phyloP scores from a whole-genome alignment of 2,329 filamentous ascomycete genomes.

The Aspergillus pseudonomiae region DNA sequence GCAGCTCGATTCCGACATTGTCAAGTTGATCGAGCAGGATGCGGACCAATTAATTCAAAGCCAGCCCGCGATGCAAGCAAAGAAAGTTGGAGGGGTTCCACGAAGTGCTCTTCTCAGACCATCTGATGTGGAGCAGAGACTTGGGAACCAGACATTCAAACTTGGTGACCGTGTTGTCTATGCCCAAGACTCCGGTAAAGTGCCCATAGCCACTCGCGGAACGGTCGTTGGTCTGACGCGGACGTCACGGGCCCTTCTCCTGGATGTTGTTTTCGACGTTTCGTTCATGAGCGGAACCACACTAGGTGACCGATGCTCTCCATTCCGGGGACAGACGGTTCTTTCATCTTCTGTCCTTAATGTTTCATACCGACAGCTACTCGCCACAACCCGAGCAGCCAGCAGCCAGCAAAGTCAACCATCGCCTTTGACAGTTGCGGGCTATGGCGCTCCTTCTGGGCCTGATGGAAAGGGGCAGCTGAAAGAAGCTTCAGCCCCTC shows the following conservation, averaged over 20 bases:
- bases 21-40: constrained; percentile 75
- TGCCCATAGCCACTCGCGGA: constrained; percentile 87
- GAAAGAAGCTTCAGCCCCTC: constrained; percentile 57
- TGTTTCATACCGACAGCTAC: constrained; percentile 77
- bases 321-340: constrained; percentile 93
- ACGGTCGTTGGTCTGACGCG: constrained; percentile 95
- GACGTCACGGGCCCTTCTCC: constrained; percentile 76
- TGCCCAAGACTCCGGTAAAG: constrained; percentile 87
- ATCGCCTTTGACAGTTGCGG: constrained; percentile 56
- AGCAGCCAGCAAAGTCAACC: constrained; percentile 54
- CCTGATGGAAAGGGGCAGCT: constrained; percentile 65
- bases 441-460: constrained; percentile 60
- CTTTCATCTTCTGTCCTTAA: constrained; percentile 87
- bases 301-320: constrained; percentile 83
- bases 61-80: constrained; percentile 60
- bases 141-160: constrained; percentile 79
- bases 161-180: constrained; percentile 93
- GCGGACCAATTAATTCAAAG: constrained; percentile 66
- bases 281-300: constrained; percentile 98
- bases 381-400: constrained; percentile 56
- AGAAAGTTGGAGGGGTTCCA: constrained; percentile 78
- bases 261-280: constrained; percentile 91
- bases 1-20: constrained; percentile 89
- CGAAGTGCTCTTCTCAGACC: constrained; percentile 88
- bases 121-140: constrained; percentile 89